Evolutionary conservation across 208 protist genomes (phyloP).

Genomic region (Angomonas deanei): DNA sequence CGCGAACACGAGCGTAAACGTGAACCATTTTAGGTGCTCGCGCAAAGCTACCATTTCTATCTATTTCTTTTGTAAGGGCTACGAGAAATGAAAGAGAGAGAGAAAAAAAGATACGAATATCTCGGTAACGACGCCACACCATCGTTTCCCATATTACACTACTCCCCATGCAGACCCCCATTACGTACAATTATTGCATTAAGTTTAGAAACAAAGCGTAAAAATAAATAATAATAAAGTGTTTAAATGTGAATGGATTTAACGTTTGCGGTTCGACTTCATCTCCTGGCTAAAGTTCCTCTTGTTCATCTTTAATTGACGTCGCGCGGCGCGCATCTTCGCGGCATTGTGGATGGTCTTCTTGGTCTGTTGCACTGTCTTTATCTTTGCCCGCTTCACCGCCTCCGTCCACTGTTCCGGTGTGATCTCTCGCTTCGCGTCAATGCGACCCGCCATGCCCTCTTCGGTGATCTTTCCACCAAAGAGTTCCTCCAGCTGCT

Average conservation of each 20-base stretch:
- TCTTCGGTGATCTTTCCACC: slow-evolving; percentile 27
- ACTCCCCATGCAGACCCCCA: too few species aligned
- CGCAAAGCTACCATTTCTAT: background rate
- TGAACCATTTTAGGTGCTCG: slow-evolving; percentile 7
- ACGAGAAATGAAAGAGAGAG: slow-evolving; percentile 12
- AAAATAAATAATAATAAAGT: slow-evolving; percentile 1
- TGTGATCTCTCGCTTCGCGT: slow-evolving; percentile 62
- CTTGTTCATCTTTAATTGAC: slow-evolving; percentile 29
- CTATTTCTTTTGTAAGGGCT: background rate
- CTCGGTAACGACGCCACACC: too few species aligned
- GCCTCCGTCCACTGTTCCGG: slow-evolving; percentile 76
- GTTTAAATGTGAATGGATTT: background rate
- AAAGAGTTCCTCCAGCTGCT: slow-evolving; percentile 66
- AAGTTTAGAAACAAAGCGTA: background rate
- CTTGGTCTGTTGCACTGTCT: slow-evolving; percentile 66
- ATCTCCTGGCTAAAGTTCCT: slow-evolving; percentile 53
- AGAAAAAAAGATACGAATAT: slow-evolving; percentile 8
- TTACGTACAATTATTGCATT: too few species aligned
- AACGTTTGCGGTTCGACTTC: slow-evolving; percentile 46
- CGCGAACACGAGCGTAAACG: slow-evolving; percentile 17
- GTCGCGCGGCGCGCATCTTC: slow-evolving; percentile 43
- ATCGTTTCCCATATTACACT: too few species aligned
- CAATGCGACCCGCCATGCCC: slow-evolving; percentile 22
- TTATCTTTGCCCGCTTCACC: slow-evolving; percentile 52
- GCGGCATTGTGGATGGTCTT: slow-evolving; percentile 63